Percentiles rank a stretch among this genome's conserved stretches.
These are phyloP conservation scores for Beauveria scarabaeidicola DNA, from an alignment of 2,329 filamentous ascomycete species.

Conservation along the genomic window DNA sequence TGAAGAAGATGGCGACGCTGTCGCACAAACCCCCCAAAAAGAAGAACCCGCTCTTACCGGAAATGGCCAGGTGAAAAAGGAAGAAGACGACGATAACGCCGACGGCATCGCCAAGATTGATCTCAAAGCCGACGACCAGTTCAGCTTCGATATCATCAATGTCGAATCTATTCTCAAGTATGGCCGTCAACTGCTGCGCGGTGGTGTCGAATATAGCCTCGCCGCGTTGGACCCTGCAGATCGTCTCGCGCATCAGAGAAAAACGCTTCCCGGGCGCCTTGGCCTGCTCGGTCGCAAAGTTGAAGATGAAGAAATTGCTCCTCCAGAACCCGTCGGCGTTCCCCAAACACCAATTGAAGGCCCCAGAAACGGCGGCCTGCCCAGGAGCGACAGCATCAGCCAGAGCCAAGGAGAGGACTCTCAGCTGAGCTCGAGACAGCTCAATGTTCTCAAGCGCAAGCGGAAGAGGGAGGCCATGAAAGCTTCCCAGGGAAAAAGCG, in stretches of 20 bases:
- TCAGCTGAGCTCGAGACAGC: conserved; percentile 79
- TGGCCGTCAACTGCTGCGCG: conserved; percentile 77
- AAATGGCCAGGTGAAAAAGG: conserved; percentile 41
- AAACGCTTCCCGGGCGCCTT: conserved; percentile 71
- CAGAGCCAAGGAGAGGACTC: conserved; percentile 50
- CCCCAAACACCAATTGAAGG: conserved; percentile 39
- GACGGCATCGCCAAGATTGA: conserved; percentile 14
- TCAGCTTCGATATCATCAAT: conserved; percentile 68
- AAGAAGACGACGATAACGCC: conserved; percentile 44
- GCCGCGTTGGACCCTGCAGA: conserved; percentile 73
- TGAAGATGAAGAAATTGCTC: conserved; percentile 68
- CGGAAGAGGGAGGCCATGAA: conserved; percentile 84
- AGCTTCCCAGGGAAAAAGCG: conserved; percentile 75
- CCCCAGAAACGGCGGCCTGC: conserved; percentile 23
- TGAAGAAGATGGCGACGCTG: conserved; percentile 60
- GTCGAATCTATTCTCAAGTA: conserved; percentile 71
- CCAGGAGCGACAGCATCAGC: conserved; percentile 27
- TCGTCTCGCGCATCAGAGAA: conserved; percentile 80
- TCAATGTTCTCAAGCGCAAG: conserved; percentile 91
- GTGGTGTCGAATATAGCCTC: conserved; percentile 76
- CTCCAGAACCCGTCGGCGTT: conserved; percentile 36
- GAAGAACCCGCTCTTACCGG: conserved; percentile 30
- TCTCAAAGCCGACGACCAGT: conserved; percentile 49
- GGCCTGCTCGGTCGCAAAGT: conserved; percentile 78
- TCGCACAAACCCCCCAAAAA: conserved; percentile 33